Base-by-base conservation (phyloP, 176 grass and related monocot species). In the Oryza brachyantha region DNA sequence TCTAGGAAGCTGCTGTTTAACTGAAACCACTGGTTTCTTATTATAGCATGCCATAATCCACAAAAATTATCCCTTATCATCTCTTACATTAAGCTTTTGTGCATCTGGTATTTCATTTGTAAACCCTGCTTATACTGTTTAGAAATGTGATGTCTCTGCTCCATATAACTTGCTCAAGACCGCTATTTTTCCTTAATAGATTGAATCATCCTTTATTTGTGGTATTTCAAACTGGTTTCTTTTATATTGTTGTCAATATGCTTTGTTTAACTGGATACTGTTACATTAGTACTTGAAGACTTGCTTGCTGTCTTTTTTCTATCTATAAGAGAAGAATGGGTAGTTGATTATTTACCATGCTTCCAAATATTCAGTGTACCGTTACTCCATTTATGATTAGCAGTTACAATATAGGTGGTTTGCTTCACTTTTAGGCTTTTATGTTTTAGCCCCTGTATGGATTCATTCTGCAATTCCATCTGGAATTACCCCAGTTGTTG, bases 11-110 rank as follows among this genome's bases (percentile, higher is more conserved):
- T 54, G 43, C 31, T 65, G 1, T 27, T 78, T 32, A 35, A n/a
- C 66, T 66, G 28, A 48, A 26, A 48, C 22, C 35, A 21, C 61
- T 66, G 13, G 32, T 79, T 79, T 68, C 32, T 59, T 59, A 59
- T n/a, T 41, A 29, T 29, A 34, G 21, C 43, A 71, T 42, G 57
- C 24, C 19, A 17, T 41, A 21, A 77, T 42, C 21, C 8, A 25
- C 29, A 71, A 25, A 82, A 40, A 54, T 70, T 19, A 8, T 38
- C 29, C 28, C 29, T 17, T 48, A 74, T 6, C 16, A 25, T 61
- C 60, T 8, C 19, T 29, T 61, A 34, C 40, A 17, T 14, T 50
- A 78, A 4, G n/a, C 22, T 79, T 75, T 76, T 54, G 34, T 26
- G 25, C 13, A 81, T 10, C 54, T 76, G 19, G 24, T 19, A 14